Conservation (phyloP, 176 grass and related monocot genomes). For the Ensete glaucum region DNA sequence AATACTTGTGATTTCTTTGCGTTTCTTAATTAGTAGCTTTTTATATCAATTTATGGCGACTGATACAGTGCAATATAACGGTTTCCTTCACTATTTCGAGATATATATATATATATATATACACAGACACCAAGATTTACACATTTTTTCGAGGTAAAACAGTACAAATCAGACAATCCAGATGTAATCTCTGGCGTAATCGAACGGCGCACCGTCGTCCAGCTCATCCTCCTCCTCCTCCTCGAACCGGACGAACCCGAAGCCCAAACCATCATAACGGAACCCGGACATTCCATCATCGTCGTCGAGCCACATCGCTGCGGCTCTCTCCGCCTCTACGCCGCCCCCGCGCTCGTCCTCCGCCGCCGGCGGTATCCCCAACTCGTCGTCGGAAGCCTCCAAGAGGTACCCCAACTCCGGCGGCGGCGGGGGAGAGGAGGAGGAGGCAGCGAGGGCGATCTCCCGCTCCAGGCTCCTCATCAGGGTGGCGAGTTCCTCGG, state of each 20-base stretch:
- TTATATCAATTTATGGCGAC: too few species aligned
- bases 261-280: not conserved
- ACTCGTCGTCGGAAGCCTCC: conserved; percentile 6
- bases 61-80: too few species aligned
- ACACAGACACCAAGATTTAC: too few species aligned
- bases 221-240: not conserved
- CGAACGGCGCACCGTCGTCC: not conserved
- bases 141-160: too few species aligned
- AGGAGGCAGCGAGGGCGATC: not conserved
- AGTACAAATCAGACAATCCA: not conserved
- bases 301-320: not conserved
- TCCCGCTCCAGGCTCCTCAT: conserved; percentile 8
- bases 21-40: too few species aligned
- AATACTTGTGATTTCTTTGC: too few species aligned
- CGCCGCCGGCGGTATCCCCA: not conserved
- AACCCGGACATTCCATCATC: not conserved
- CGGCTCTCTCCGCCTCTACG: not conserved
- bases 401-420: not conserved
- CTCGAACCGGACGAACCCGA: not conserved
- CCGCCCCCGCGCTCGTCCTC: not conserved
- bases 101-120: too few species aligned
- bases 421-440: not conserved
- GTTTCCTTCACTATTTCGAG: too few species aligned
- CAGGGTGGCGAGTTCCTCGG: not conserved
- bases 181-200: not conserved